phyloP scores from a whole-genome alignment of 257 asterid species.

The Linaria vulgaris region DNA sequence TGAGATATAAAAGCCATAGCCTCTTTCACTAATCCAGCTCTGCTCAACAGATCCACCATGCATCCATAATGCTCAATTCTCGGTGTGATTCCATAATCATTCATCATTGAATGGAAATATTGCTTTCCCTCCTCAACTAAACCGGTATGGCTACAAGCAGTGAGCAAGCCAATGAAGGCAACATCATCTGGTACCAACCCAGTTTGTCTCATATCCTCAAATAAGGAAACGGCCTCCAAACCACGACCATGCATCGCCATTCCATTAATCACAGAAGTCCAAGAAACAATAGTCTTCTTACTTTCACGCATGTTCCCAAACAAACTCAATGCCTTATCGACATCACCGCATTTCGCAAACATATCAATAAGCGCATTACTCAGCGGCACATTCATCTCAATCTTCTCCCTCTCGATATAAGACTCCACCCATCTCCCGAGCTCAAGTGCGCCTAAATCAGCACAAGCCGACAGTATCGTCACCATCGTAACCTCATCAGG shows the following conservation, averaged over 20 bases:
- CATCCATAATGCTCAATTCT: conserved; percentile 87
- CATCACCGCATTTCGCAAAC: conserved; percentile 84
- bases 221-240: conserved; percentile 51
- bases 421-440: conserved; percentile 75
- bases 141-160: conserved; percentile 88
- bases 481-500: conserved; percentile 79
- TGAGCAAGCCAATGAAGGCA: conserved; percentile 63
- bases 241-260: conserved; percentile 77
- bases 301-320: conserved; percentile 45
- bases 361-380: conserved; percentile 70
- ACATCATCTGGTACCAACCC: conserved; percentile 61
- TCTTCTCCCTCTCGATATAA: conserved; percentile 49
- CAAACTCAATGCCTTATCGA: conserved; percentile 55
- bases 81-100: conserved; percentile 51
- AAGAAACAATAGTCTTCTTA: conserved; percentile 63
- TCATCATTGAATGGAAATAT: conserved; percentile 55
- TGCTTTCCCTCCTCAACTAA: conserved; percentile 56
- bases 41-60: conserved; percentile 73
- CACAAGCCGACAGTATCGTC: conserved; percentile 67
- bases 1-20: conserved; percentile 55
- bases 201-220: conserved; percentile 62
- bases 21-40: conserved; percentile 61
- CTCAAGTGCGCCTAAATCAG: conserved; percentile 69
- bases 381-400: conserved; percentile 47
- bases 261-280: conserved; percentile 70